These are phyloP conservation scores for Pichia manshurica DNA, from an alignment of 805 yeast genomes.

Conservation along the genomic window DNA sequence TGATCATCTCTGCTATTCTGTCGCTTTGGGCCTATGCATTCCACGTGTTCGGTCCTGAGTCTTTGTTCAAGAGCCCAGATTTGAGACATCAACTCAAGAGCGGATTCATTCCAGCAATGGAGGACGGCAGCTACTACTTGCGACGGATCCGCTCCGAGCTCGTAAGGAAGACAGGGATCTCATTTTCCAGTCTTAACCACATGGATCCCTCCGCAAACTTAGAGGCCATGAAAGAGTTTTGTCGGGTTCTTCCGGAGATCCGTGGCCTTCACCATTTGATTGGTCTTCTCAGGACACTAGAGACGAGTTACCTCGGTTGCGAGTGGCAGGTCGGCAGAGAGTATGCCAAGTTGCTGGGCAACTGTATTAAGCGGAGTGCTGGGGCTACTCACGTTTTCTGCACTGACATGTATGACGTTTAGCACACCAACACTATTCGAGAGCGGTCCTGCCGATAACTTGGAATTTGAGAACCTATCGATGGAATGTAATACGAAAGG, in stretches of 20 bases:
- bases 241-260: slow-evolving; percentile 32
- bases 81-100: slow-evolving; percentile 6
- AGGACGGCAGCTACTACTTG: slow-evolving; percentile 44
- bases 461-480: too few relatives aligned
- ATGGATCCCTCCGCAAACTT: slow-evolving; percentile 4
- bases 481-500: too few relatives aligned
- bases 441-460: too few relatives aligned
- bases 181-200: slow-evolving; percentile 26
- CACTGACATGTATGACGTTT: slow-evolving; percentile 35
- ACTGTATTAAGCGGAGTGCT: slow-evolving; percentile 47
- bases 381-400: slow-evolving; percentile 45
- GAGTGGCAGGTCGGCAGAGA: slow-evolving; percentile 55
- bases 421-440: too few relatives aligned
- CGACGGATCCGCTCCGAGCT: slow-evolving; percentile 39
- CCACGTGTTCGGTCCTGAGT: slow-evolving; percentile 45
- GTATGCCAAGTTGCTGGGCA: slow-evolving; percentile 41
- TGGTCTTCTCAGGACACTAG: slow-evolving; percentile 40
- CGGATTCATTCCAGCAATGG: slow-evolving; percentile 25
- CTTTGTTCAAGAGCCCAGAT: slow-evolving; percentile 23
- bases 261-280: slow-evolving; percentile 32
- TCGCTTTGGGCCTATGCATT: slow-evolving; percentile 46
- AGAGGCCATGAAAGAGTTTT: slow-evolving; percentile 29
- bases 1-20: slow-evolving; percentile 32
- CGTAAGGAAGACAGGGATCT: slow-evolving; percentile 20
- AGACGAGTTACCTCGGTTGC: slow-evolving; percentile 32